phyloP scores from a whole-genome alignment of 192 early-diverging fungal genomes.

The Spizellomyces sp. region DNA sequence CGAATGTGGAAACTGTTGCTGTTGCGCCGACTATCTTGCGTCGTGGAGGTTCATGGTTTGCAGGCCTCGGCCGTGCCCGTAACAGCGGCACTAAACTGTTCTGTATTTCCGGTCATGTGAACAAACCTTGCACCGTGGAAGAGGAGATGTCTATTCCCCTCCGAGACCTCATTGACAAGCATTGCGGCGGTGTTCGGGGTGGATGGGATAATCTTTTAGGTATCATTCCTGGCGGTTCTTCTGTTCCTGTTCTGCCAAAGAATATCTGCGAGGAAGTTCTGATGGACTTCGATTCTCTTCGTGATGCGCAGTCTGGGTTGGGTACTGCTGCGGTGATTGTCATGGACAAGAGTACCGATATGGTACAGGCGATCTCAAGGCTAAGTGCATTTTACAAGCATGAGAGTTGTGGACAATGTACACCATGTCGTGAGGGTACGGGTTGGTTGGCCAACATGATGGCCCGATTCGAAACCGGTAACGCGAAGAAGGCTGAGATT shows the following conservation, averaged over 20 bases:
- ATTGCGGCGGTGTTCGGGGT: slow-evolving; percentile 95
- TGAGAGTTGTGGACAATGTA: slow-evolving; percentile 99
- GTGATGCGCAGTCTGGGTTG: slow-evolving; percentile 89
- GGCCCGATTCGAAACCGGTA: slow-evolving; percentile 88
- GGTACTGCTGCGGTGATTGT: slow-evolving; percentile 98
- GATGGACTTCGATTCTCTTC: slow-evolving; percentile 99
- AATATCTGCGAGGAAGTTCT: slow-evolving; percentile 85
- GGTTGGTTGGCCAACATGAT: slow-evolving; percentile 96
- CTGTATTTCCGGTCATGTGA: slow-evolving; percentile 98
- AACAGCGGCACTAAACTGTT: slow-evolving; percentile 97
- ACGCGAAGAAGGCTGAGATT: slow-evolving; percentile 83
- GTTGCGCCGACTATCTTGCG: slow-evolving; percentile 94
- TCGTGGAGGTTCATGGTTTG: slow-evolving; percentile 92
- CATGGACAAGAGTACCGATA: slow-evolving; percentile 98
- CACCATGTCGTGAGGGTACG: slow-evolving; percentile 96
- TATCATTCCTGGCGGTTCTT: slow-evolving; percentile 96
- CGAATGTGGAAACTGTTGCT: slow-evolving; percentile 98
- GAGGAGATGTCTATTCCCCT: slow-evolving; percentile 99
- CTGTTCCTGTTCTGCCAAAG: slow-evolving; percentile 87
- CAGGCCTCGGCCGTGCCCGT: slow-evolving; percentile 87
- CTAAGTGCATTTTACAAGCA: slow-evolving; percentile 95
- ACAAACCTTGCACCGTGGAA: slow-evolving; percentile 96
- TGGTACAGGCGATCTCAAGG: slow-evolving; percentile 90
- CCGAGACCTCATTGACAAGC: slow-evolving; percentile 88
- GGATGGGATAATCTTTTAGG: slow-evolving; percentile 99